These are phyloP conservation scores for Gelatoporia subvermispora DNA, from an alignment of 768 basidiomycete genomes.

Conservation along the genomic window DNA sequence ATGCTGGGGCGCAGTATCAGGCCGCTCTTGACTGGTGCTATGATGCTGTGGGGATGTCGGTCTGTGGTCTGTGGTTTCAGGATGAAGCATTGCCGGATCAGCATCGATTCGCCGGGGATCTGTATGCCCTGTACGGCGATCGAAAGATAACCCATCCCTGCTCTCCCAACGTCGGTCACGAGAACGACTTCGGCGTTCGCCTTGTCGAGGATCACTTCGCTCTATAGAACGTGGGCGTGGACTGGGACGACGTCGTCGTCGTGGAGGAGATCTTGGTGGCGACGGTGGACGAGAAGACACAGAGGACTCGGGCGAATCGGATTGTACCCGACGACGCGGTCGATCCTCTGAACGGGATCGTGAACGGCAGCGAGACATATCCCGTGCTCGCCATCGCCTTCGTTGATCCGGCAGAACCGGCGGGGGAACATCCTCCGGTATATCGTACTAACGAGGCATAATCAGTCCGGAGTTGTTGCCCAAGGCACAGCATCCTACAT, in stretches of 20 bases:
- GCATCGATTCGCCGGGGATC: no score
- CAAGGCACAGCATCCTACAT: not conserved
- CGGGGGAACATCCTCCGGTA: constrained; percentile 37
- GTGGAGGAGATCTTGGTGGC: not conserved
- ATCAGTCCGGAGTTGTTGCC: constrained; percentile 1
- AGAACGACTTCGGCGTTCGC: not conserved
- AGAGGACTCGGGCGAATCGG: constrained; percentile 11
- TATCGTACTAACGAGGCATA: constrained; percentile 48
- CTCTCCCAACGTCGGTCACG: no score
- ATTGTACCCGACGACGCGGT: constrained; percentile 8
- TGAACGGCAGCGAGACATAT: constrained; percentile 19
- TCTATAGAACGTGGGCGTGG: not conserved
- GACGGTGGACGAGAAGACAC: constrained; percentile 21
- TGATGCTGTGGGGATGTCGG: no score
- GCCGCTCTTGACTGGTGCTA: no score
- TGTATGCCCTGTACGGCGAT: no score
- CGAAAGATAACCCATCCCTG: no score
- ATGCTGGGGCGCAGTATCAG: no score
- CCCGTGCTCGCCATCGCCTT: constrained; percentile 25
- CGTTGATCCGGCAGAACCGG: constrained; percentile 22
- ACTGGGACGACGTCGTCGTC: not conserved
- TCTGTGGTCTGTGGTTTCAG: no score
- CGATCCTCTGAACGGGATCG: constrained; percentile 21
- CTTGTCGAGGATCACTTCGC: no score
- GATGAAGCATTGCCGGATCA: no score